Evolutionary conservation across 2,329 filamentous ascomycete genomes (phyloP), one percentile per base, ranked within the genome.

Genomic region (Sporothrix euskadiensis): DNA sequence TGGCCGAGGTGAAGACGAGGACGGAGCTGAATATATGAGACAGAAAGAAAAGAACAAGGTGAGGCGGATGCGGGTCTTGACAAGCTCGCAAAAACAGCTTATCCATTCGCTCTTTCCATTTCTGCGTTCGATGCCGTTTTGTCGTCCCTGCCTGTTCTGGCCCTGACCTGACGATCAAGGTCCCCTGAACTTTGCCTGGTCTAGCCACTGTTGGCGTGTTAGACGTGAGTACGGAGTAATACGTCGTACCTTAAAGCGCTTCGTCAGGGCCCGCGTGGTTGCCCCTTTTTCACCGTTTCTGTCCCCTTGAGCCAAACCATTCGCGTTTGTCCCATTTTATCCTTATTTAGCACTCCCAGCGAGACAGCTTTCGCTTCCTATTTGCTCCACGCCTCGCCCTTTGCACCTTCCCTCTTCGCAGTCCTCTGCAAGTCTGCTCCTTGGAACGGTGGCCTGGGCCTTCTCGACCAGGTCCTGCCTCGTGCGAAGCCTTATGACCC

Each of bases 401-500:
- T 56, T 56, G 52, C 52, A 56, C 52, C 35, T 8, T 68, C 44
- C 35, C 63, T 49, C 4, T 19, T 35, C 35, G 5, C 35, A 35
- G 35, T 52, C 16, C 47, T 56, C 22, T 26, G 12, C 22, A 12
- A 30, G 10, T 22, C 30, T 56, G 10, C 32, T 19, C 44, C 65
- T 26, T 39, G 66, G 49, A 49, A 39, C 30, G 19, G 32, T 56
- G 68, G n/a, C 47, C 47, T 22, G 44, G 66, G 14, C 44, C 41
- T 22, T 22, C 52, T 22, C 22, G 44, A 26, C 63, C 63, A 35
- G 65, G 44, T 32, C 65, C 26, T n/a, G 30, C 66, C 49, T 26
- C 19, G 32, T 35, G 66, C 66, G 49, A 69, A 69, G 66, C 52
- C 68, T 70, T 69, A 56, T 41, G 26, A 70, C 52, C 68, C 68